Percentiles rank a stretch among this genome's conserved stretches.
These are phyloP conservation scores for Spinacia oleracea DNA, from an alignment of 179 eudicot species.

Conservation along the genomic window DNA sequence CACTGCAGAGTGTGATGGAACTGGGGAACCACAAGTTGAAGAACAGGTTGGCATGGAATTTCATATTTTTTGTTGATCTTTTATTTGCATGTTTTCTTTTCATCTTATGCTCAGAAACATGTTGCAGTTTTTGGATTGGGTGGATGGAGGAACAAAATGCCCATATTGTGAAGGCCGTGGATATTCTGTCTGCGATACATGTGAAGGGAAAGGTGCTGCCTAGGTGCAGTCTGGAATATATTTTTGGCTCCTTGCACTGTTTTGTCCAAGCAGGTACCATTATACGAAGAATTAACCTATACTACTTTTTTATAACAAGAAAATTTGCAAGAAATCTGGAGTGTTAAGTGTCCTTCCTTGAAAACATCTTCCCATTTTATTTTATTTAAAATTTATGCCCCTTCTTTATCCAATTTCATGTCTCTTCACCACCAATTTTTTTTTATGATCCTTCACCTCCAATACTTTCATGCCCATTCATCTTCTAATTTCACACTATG, in stretches of 20 bases:
- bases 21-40: slow-evolving; percentile 88
- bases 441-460: too few relatives aligned
- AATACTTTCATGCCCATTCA: too few relatives aligned
- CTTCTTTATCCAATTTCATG: too few relatives aligned
- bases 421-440: too few relatives aligned
- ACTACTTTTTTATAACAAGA: too few relatives aligned
- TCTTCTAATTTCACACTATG: too few relatives aligned
- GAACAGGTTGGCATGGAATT: slow-evolving; percentile 53
- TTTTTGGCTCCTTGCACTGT: slow-evolving; percentile 7
- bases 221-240: slow-evolving; percentile 29
- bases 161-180: slow-evolving; percentile 88
- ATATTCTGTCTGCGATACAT: slow-evolving; percentile 54
- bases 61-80: not conserved
- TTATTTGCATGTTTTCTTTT: not conserved
- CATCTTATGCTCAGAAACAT: slow-evolving; percentile 9
- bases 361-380: too few relatives aligned
- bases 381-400: too few relatives aligned
- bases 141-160: slow-evolving; percentile 70
- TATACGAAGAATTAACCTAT: too few relatives aligned
- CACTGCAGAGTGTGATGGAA: slow-evolving; percentile 91
- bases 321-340: too few relatives aligned
- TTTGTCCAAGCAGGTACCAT: slow-evolving; percentile 25
- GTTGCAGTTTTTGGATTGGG: slow-evolving; percentile 83
- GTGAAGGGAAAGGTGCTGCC: slow-evolving; percentile 43
- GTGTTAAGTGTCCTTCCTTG: too few relatives aligned